phyloP scores from a whole-genome alignment of 306 rosid genomes.

The Echinosophora koreensis region DNA sequence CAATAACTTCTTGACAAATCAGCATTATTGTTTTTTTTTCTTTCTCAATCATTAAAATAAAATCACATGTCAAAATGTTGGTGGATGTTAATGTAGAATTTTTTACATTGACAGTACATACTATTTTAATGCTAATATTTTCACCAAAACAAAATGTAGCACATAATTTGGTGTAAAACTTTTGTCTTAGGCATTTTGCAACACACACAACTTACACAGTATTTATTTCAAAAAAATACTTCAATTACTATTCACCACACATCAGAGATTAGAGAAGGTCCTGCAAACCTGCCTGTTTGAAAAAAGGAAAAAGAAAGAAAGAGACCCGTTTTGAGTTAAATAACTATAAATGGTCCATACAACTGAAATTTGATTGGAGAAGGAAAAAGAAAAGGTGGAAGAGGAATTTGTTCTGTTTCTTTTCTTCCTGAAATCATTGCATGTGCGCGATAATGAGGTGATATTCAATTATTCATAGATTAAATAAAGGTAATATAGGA shows the following conservation, averaged over 20 bases:
- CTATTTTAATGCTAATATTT: too few relatives aligned
- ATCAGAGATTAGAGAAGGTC: slow-evolving; percentile 1
- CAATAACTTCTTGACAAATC: too few relatives aligned
- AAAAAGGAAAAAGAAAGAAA: neutral
- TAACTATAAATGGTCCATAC: neutral
- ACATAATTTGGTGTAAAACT: too few relatives aligned
- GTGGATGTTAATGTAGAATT: too few relatives aligned
- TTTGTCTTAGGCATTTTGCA: too few relatives aligned
- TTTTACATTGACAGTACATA: too few relatives aligned
- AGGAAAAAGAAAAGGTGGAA: neutral
- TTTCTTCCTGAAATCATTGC: neutral
- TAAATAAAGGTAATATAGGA: neutral
- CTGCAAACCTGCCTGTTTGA: neutral
- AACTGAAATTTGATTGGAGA: slow-evolving; percentile 15
- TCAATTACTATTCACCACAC: neutral
- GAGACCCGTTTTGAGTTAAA: neutral
- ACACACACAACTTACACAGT: too few relatives aligned
- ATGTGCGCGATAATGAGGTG: neutral
- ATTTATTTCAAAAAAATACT: too few relatives aligned
- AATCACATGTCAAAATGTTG: too few relatives aligned
- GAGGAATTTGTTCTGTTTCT: slow-evolving; percentile 8
- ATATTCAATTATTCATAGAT: slow-evolving; percentile 25
- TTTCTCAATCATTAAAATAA: too few relatives aligned
- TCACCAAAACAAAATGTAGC: too few relatives aligned
- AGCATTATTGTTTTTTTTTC: too few relatives aligned